Evolutionary conservation across 352 stramenopile genomes (phyloP).

Genomic region (Globisporangium irregulare): DNA sequence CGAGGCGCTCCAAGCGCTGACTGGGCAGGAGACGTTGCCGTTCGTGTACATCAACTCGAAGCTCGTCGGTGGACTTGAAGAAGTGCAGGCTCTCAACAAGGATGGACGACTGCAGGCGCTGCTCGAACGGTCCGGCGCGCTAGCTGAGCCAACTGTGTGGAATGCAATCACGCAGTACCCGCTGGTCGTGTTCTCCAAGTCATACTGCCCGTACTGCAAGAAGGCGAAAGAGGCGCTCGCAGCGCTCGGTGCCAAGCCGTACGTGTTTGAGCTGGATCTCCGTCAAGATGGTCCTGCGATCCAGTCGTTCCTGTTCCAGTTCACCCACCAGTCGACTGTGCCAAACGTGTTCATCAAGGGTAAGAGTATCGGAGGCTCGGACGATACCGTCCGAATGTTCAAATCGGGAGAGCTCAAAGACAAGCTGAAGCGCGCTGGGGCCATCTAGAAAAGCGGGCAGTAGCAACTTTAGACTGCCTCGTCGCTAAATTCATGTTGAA

Average conservation of each 20-base stretch:
- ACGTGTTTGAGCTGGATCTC: constrained; percentile 80
- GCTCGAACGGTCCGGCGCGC: constrained; percentile 69
- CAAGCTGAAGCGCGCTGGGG: constrained; percentile 75
- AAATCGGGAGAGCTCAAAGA: constrained; percentile 87
- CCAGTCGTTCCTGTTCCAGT: constrained; percentile 86
- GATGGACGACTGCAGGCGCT: constrained; percentile 84
- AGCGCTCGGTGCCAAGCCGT: constrained; percentile 50
- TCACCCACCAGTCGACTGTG: constrained; percentile 95
- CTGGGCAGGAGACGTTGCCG: constrained; percentile 89
- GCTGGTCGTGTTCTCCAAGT: constrained; percentile 85
- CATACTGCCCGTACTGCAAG: constrained; percentile 86
- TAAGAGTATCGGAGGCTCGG: constrained; percentile 93
- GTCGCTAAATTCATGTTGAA: not conserved
- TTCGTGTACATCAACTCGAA: constrained; percentile 96
- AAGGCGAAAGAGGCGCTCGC: constrained; percentile 74
- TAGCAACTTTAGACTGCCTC: not conserved
- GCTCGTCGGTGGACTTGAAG: constrained; percentile 92
- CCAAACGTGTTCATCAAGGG: constrained; percentile 98
- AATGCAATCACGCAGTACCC: constrained; percentile 65
- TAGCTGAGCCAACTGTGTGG: constrained; percentile 75
- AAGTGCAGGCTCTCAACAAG: constrained; percentile 85
- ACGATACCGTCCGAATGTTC: constrained; percentile 89
- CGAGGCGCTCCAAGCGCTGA: constrained; percentile 83
- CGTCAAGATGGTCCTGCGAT: constrained; percentile 89
- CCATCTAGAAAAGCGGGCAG: constrained; percentile 24